phyloP scores from a whole-genome alignment of 148 eudicot species.

The Camellia granthamiana region DNA sequence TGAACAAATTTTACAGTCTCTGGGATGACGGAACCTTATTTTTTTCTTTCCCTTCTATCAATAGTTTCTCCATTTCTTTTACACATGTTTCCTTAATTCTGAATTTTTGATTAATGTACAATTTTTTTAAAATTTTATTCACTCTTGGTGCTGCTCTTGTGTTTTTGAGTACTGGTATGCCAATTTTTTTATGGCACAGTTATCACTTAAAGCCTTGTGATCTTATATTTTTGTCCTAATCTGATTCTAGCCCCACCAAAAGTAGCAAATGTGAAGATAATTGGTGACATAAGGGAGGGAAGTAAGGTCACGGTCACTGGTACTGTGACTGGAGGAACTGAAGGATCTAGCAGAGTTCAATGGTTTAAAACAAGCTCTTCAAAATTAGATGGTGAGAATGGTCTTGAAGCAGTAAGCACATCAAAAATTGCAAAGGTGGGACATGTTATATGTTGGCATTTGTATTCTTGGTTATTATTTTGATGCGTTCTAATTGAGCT shows the following conservation, averaged over 20 bases:
- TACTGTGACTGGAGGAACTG: constrained; percentile 90
- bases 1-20: neutral
- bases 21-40: neutral
- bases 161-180: neutral
- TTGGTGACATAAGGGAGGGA: constrained; percentile 89
- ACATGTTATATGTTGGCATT: constrained; percentile 4
- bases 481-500: constrained; percentile 8
- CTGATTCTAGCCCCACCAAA: constrained; percentile 84
- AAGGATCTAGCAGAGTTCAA: constrained; percentile 97
- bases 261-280: constrained; percentile 67
- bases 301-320: constrained; percentile 86
- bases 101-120: neutral
- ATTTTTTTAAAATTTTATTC: neutral
- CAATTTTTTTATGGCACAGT: neutral
- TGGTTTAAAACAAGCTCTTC: constrained; percentile 79
- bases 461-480: constrained; percentile 3
- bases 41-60: no score
- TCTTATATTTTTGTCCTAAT: constrained; percentile 11
- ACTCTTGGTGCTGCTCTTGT: neutral
- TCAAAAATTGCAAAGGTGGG: constrained; percentile 92
- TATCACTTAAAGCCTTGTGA: neutral
- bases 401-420: constrained; percentile 74
- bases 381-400: constrained; percentile 59
- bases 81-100: neutral
- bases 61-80: neutral